A percentile compares a stretch with the other conserved stretches of the same genome.
Conservation (phyloP, 2,329 filamentous ascomycete species). For the Colletotrichum abscissum region DNA sequence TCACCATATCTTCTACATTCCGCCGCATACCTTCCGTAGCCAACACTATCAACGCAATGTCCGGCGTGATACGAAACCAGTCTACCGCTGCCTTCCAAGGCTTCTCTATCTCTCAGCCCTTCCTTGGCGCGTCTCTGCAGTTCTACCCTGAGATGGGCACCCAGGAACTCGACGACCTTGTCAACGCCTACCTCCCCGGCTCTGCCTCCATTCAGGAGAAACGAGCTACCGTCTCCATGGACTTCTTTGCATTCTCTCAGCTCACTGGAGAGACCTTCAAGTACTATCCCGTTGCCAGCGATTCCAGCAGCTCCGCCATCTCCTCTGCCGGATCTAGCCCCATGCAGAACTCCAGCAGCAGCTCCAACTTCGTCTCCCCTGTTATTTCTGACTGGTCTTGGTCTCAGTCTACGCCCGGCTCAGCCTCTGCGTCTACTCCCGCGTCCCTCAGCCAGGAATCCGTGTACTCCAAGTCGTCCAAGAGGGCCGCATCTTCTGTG, state of each 20-base stretch:
- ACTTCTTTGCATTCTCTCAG: constrained; percentile 67
- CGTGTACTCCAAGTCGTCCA: constrained; percentile 40
- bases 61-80: constrained; percentile 49
- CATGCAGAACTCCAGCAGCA: constrained; percentile 57
- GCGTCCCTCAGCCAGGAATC: constrained; percentile 42
- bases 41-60: constrained; percentile 40
- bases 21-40: constrained; percentile 3
- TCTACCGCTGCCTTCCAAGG: constrained; percentile 54
- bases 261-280: constrained; percentile 69
- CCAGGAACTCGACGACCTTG: constrained; percentile 69
- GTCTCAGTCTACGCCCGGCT: constrained; percentile 48
- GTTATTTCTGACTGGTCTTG: constrained; percentile 61
- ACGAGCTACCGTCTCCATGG: constrained; percentile 66
- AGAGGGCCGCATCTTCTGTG: constrained; percentile 39
- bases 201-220: constrained; percentile 67
- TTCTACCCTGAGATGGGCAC: constrained; percentile 75
- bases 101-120: constrained; percentile 71
- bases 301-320: constrained; percentile 45
- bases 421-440: constrained; percentile 44
- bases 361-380: constrained; percentile 61
- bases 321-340: constrained; percentile 59
- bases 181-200: constrained; percentile 68
- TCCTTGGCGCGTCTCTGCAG: constrained; percentile 67
- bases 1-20: neutral
- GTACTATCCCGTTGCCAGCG: constrained; percentile 65